These are phyloP conservation scores for Inga laurina DNA, from an alignment of 306 rosid species.

Conservation along the genomic window DNA sequence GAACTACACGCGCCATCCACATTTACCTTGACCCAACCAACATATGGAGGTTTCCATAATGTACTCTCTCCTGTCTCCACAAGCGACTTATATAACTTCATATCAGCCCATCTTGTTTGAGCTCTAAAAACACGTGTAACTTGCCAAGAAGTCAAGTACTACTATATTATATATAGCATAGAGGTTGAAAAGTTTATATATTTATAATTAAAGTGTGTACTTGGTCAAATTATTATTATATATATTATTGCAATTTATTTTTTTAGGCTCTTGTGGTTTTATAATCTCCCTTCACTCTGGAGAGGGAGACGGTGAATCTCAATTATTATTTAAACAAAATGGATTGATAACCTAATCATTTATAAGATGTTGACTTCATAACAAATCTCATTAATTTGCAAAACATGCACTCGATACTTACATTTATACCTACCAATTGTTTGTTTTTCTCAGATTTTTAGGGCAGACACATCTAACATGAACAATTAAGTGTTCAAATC, in stretches of 20 bases:
- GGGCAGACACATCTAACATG: neutral
- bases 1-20: no score
- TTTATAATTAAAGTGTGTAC: neutral
- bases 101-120: no score
- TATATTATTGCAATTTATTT: neutral
- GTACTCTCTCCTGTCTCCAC: no score
- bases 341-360: constrained; percentile 11
- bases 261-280: neutral
- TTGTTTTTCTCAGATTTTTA: neutral
- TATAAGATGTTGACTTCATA: constrained; percentile 1
- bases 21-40: no score
- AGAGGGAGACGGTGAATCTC: neutral
- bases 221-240: neutral
- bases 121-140: neutral
- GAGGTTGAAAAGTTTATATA: neutral
- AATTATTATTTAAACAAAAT: neutral
- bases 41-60: no score
- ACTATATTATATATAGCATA: no score
- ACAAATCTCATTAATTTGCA: neutral
- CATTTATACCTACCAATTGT: neutral
- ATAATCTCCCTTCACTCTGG: neutral
- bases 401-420: neutral
- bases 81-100: no score
- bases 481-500: neutral
- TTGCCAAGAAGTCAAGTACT: neutral